These are phyloP conservation scores for Talaromyces sp. DNA, from an alignment of 2,329 filamentous ascomycete genomes.

Conservation along the genomic window DNA sequence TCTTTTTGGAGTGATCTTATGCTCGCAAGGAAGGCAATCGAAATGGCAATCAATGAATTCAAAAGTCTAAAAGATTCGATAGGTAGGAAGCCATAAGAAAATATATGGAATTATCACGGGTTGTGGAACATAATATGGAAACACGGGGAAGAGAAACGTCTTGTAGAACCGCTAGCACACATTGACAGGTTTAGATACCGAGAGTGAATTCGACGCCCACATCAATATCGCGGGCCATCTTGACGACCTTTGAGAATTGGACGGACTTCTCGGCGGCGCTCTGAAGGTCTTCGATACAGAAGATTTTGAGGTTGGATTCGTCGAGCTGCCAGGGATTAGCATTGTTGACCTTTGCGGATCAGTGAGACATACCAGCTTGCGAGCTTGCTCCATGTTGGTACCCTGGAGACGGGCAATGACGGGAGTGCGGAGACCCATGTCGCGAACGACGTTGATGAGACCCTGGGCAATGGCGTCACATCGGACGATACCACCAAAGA, in stretches of 20 bases:
- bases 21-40: not conserved
- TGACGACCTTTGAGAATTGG: slow-evolving; percentile 98
- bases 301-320: slow-evolving; percentile 98
- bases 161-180: slow-evolving; percentile 3
- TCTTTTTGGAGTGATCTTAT: not conserved
- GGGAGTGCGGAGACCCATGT: slow-evolving; percentile 92
- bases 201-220: slow-evolving; percentile 93
- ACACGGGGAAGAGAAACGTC: slow-evolving; percentile 4
- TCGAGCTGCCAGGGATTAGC: slow-evolving; percentile 59
- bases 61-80: not conserved
- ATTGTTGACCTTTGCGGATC: not conserved
- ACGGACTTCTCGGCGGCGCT: slow-evolving; percentile 96
- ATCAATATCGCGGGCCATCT: slow-evolving; percentile 96
- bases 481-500: slow-evolving; percentile 97
- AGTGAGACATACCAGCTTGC: slow-evolving; percentile 59
- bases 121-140: not conserved
- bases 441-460: slow-evolving; percentile 89
- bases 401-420: slow-evolving; percentile 97
- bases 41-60: not conserved
- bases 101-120: not conserved
- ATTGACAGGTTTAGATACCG: slow-evolving; percentile 67
- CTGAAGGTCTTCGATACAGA: slow-evolving; percentile 98
- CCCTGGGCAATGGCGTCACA: slow-evolving; percentile 97
- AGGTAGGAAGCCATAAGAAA: not conserved
- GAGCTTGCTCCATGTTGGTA: slow-evolving; percentile 95